Evolutionary conservation across 495 filamentous ascomycete species (phyloP).

Genomic region (Pseudomonodictys pantanalensis): DNA sequence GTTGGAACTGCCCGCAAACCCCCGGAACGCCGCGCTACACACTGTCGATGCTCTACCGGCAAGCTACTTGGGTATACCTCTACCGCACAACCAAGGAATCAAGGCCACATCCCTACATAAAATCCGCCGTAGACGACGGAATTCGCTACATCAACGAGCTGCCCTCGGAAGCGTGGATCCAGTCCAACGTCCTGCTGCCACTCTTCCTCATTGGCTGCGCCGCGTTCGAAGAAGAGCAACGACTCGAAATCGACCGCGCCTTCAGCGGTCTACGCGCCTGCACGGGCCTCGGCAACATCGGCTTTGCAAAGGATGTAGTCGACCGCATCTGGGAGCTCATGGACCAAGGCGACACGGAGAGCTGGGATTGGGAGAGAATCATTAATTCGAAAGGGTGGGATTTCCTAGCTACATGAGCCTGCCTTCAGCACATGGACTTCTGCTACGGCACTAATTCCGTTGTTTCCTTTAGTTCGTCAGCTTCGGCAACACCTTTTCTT

Average conservation of each 20-base stretch:
- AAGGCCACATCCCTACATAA: constrained; percentile 63
- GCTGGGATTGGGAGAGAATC: constrained; percentile 89
- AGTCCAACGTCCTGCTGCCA: constrained; percentile 83
- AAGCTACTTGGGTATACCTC: constrained; percentile 88
- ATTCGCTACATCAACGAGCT: constrained; percentile 62
- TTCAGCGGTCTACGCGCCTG: constrained; percentile 71
- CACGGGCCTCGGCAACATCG: constrained; percentile 77
- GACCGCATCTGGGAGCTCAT: constrained; percentile 79
- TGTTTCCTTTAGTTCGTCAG: no score
- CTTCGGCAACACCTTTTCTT: no score
- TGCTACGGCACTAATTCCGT: no score
- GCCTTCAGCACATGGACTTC: no score
- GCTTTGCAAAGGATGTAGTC: constrained; percentile 71
- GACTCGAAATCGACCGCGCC: constrained; percentile 65
- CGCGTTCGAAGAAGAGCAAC: constrained; percentile 66
- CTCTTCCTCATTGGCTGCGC: constrained; percentile 86
- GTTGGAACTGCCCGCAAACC: constrained; percentile 71
- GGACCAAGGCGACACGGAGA: constrained; percentile 67
- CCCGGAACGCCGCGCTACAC: constrained; percentile 68
- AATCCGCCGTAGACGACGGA: constrained; percentile 73
- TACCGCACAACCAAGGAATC: constrained; percentile 81
- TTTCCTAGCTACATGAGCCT: constrained; percentile 67
- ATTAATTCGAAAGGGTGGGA: constrained; percentile 74
- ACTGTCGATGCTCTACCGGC: constrained; percentile 80
- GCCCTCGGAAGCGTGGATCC: constrained; percentile 60